Conservation (phyloP, 2,329 filamentous ascomycete species). For the Fusarium sp. region DNA sequence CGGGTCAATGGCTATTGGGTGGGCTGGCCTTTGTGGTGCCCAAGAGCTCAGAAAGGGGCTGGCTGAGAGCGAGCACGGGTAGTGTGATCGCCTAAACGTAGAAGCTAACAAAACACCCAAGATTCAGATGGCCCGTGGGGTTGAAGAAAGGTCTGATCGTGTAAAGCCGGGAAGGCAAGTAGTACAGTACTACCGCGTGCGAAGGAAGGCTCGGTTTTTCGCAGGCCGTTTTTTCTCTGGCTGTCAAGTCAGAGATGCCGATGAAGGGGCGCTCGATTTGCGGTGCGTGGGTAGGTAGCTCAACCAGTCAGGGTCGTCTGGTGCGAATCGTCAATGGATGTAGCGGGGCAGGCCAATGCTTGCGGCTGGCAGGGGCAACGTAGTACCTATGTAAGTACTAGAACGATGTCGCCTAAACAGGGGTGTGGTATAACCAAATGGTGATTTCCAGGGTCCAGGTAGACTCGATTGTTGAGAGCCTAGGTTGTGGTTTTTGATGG, state of each 20-base stretch:
- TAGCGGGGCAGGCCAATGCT: conserved; percentile 44
- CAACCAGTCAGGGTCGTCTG: conserved; percentile 33
- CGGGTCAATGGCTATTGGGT: conserved; percentile 40
- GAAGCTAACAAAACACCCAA: conserved; percentile 9
- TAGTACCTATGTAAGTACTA: conserved; percentile 25
- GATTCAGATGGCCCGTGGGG: conserved; percentile 14
- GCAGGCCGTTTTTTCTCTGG: conserved; percentile 17
- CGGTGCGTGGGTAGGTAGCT: conserved; percentile 26
- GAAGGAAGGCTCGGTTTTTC: conserved; percentile 23
- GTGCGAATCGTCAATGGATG: conserved; percentile 30
- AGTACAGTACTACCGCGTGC: conserved; percentile 25
- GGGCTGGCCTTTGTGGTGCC: conserved; percentile 33
- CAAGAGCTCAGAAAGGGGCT: conserved; percentile 43
- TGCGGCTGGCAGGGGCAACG: conserved; percentile 38
- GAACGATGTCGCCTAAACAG: conserved; percentile 32
- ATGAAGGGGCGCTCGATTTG: conserved; percentile 34
- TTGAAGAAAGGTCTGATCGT: conserved; percentile 1
- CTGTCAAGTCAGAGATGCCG: conserved; percentile 26
- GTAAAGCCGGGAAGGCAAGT: conserved; percentile 4
- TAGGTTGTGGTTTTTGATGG: not conserved
- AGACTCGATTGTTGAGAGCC: conserved; percentile 18
- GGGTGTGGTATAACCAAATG: conserved; percentile 18
- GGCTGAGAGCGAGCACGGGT: conserved; percentile 31
- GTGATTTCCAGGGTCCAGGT: conserved; percentile 38
- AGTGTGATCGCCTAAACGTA: conserved; percentile 38